Base-by-base conservation (phyloP, 108 stramenopile species). In the Nitzschia sp. region DNA sequence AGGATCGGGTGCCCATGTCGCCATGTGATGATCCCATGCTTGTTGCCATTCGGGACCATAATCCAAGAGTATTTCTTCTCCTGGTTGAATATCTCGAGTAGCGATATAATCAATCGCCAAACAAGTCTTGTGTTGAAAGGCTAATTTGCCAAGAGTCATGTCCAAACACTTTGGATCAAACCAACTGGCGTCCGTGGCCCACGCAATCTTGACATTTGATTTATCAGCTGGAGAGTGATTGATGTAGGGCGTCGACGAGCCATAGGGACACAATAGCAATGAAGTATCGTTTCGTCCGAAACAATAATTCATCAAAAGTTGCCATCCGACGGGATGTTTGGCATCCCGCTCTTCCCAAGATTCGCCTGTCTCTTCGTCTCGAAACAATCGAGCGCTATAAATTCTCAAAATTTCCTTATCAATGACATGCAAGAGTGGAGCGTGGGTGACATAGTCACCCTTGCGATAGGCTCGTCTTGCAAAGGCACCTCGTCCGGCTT, bases 401-500 rank as follows among this genome's bases (percentile, higher is more conserved):
- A 32, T 24, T 19, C 19, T 46, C 32, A 84, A 66, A 3, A 68
- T 27, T 31, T 53, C 55, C 57, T 73, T 48, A 55, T 79, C 75
- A 32, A 54, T 38, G 24, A 83, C 61, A 29, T 64, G 72, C 9
- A 78, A 26, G 23, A 85, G 38, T 0, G 80, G 85, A 13, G 60
- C 17, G 3, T 74, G 68, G 13, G 82, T 66, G 1, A 86, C 63
- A 28, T 78, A 27, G 1, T 64, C 57, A 1, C 77, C 78, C 21
- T 68, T 47, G 19, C 72, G 77, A 27, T 83, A 47, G 45, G 46
- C 60, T 0, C 80, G 61, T 26, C 34, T 68, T 5, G 90, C 90
- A 77, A 92, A 92, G 0, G 88, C 91, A 2, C 91, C 91, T 47
- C 85, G 65, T 0, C 85, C 85, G 8, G 87, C 90, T 58, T 85